Conservation (phyloP, 23 red algal genomes). For the Gracilaria gracilis region DNA sequence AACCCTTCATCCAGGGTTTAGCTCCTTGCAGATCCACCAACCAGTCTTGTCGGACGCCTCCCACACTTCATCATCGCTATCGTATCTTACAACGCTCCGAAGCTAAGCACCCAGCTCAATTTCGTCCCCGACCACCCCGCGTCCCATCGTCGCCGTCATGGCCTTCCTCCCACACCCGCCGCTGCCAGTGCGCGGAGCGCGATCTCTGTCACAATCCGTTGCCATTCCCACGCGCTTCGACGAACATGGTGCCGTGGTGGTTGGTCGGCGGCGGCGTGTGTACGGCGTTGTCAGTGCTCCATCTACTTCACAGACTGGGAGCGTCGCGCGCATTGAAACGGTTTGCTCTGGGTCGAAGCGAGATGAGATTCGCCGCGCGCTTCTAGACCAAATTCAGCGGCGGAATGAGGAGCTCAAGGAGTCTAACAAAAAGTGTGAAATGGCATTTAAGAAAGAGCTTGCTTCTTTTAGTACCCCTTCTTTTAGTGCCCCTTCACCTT, state of each 20-base stretch:
- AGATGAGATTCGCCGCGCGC: conserved; percentile 3
- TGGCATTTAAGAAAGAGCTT: not conserved
- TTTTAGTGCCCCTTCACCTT: not conserved
- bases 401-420: not conserved
- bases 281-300: not conserved
- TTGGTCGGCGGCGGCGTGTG: conserved; percentile 3
- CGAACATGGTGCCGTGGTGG: not conserved
- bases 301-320: not conserved
- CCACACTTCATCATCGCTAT: too few species aligned
- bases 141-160: not conserved
- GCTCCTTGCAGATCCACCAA: too few species aligned
- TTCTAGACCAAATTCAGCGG: not conserved
- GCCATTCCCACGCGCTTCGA: not conserved
- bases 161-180: conserved; percentile 18
- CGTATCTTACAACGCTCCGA: too few species aligned
- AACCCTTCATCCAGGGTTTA: too few species aligned
- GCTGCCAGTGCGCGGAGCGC: not conserved
- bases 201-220: not conserved
- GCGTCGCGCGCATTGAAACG: not conserved
- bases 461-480: not conserved
- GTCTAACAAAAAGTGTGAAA: conserved; percentile 4
- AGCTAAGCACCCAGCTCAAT: too few species aligned
- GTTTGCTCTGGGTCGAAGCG: conserved; percentile 14
- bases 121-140: not conserved
- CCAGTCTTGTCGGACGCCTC: too few species aligned